These are phyloP conservation scores for Beauveria rudraprayagi DNA, from an alignment of 2,329 filamentous ascomycete species.

Conservation along the genomic window DNA sequence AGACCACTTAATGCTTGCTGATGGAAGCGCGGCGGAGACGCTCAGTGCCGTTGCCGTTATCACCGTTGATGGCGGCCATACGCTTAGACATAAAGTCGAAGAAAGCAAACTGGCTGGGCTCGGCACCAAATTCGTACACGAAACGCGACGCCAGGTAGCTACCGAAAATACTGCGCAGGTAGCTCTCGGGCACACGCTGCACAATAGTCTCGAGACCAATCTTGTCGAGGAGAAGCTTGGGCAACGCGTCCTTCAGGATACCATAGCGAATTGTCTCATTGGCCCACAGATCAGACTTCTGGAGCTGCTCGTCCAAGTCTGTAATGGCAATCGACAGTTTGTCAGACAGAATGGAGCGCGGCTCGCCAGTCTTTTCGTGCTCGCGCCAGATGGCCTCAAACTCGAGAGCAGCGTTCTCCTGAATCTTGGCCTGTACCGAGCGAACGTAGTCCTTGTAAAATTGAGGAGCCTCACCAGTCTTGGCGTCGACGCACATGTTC, in stretches of 20 bases:
- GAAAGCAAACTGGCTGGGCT: conserved; percentile 93
- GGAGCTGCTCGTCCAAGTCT: conserved; percentile 91
- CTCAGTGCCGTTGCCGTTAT: conserved; percentile 17
- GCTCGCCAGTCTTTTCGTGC: conserved; percentile 68
- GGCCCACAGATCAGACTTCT: conserved; percentile 86
- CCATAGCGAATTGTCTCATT: conserved; percentile 69
- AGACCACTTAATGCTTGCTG: conserved; percentile 10
- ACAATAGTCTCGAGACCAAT: conserved; percentile 87
- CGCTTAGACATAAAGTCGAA: conserved; percentile 81
- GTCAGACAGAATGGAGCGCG: conserved; percentile 84
- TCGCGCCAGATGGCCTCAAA: conserved; percentile 99
- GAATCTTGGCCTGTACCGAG: conserved; percentile 83
- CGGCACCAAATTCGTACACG: conserved; percentile 90
- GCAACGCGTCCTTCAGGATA: conserved; percentile 78
- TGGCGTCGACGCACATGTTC: conserved; percentile 81
- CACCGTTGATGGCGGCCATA: conserved; percentile 39
- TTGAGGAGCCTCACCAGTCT: conserved; percentile 62
- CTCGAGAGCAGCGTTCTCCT: conserved; percentile 83
- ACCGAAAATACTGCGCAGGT: conserved; percentile 91
- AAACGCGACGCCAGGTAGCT: conserved; percentile 92
- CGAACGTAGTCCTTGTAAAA: conserved; percentile 95
- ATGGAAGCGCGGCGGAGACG: conserved; percentile 21
- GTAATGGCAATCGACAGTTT: conserved; percentile 88
- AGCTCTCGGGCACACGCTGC: conserved; percentile 78
- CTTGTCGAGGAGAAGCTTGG: conserved; percentile 74